Evolutionary conservation across 1,284 basidiomycete genomes (phyloP).

Genomic region (Salmacisia buchloeana): DNA sequence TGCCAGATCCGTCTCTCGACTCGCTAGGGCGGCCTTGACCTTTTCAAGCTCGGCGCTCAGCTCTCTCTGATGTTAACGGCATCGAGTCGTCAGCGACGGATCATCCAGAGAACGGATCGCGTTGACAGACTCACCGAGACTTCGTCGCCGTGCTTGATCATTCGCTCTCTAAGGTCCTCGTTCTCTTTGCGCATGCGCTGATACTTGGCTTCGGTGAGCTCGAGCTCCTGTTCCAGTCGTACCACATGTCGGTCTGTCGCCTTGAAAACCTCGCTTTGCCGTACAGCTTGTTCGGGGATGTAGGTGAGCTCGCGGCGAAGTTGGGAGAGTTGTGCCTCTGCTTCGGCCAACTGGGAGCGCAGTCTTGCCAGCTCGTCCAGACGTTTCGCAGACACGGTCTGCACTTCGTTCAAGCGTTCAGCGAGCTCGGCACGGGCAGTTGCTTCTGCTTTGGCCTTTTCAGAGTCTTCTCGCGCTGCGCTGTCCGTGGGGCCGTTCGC

Average conservation of each 20-base stretch:
- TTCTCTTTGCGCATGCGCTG: slow-evolving; percentile 32
- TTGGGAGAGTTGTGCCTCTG: not conserved
- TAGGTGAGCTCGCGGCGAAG: not conserved
- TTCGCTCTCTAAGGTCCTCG: slow-evolving; percentile 34
- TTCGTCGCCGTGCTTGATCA: slow-evolving; percentile 17
- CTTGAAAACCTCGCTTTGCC: not conserved
- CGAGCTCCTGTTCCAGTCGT: slow-evolving; percentile 16
- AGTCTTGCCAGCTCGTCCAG: slow-evolving; percentile 1
- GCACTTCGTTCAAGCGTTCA: slow-evolving; percentile 2
- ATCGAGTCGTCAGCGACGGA: not conserved
- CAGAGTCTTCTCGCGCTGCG: not conserved
- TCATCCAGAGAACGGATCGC: not conserved
- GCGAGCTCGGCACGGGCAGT: slow-evolving; percentile 1
- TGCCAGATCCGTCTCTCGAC: slow-evolving; percentile 59
- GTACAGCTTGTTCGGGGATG: not conserved
- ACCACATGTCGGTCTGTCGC: not conserved
- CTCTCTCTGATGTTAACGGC: slow-evolving; percentile 20
- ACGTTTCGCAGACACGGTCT: not conserved
- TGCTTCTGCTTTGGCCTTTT: not conserved
- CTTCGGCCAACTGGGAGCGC: slow-evolving; percentile 2
- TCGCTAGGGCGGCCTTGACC: slow-evolving; percentile 65
- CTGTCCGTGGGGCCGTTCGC: not conserved
- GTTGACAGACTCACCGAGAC: slow-evolving; percentile 10
- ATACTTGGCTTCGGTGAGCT: slow-evolving; percentile 11
- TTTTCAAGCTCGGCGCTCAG: slow-evolving; percentile 57